Evolutionary conservation across 108 stramenopile genomes (phyloP), one percentile per base, ranked within the genome.

Genomic region (Skeletonema marinoi): DNA sequence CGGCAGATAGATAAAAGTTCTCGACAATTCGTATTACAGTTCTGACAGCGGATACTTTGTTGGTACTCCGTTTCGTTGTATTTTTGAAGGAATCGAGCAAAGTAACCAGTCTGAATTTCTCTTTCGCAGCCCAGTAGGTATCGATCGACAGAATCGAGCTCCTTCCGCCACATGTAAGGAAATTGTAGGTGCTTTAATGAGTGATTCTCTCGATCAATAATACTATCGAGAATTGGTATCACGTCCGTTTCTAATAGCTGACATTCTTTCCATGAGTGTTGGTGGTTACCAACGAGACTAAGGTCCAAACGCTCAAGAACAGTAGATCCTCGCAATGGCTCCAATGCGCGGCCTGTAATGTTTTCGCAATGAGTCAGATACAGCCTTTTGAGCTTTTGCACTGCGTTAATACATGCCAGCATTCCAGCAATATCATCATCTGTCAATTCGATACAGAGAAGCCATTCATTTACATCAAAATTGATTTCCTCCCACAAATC

Each of bases 371-470:
- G 31, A 17, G 50, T 54, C 0, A 69, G 51, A 32, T 69, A 46
- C n/a, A 69, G 19, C 32, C 51, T 69, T 14, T 56, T 69, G 32
- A 69, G 17, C 10, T 35, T 54, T 13, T 54, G 12, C 1, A 32
- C 66, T 9, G 66, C 42, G 32, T 66, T 32, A 9, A 66, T 48
- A 42, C 66, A 66, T 31, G 42, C n/a, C 42, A 66, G 25, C 42
- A 69, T 56, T 11, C 68, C 51, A 4, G 25, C 4, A 19, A 69
- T 48, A 56, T 69, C 68, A 17, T 69, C 68, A 69, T 69, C 68
- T 29, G 68, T 56, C 68, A 69, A 32, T 35, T 35, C 30, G 5
- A 17, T 35, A 7, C 51, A 32, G 19, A 69, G 19, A 1, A 1
- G 0, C 6, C 0, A 21, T 14, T 6, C 6, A 19, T 51, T 19